These are phyloP conservation scores for Cytospora mali DNA, from an alignment of 2,329 filamentous ascomycete genomes.

Conservation along the genomic window DNA sequence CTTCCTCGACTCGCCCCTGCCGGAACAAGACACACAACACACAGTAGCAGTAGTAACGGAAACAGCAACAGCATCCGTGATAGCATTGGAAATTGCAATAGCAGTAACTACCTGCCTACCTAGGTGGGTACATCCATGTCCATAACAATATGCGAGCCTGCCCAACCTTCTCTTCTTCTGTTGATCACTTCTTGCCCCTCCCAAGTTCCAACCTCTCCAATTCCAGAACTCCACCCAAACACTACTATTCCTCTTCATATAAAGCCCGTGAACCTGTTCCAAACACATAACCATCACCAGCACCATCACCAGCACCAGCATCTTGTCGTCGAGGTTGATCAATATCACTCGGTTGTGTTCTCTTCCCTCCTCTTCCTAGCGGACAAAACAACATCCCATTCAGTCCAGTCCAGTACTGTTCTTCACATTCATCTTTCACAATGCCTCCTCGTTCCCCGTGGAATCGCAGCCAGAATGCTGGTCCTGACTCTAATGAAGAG, in stretches of 20 bases:
- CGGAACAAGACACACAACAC: not conserved
- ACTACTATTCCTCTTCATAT: not conserved
- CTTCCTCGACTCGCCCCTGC: slow-evolving; percentile 3
- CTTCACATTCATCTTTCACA: not conserved
- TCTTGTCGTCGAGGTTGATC: not conserved
- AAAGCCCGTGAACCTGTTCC: not conserved
- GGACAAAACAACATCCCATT: not conserved
- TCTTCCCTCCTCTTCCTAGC: not conserved
- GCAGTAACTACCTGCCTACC: too few species aligned
- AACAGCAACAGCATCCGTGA: too few species aligned
- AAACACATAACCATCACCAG: not conserved
- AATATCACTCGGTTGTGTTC: not conserved
- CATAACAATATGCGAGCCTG: not conserved
- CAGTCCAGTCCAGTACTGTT: slow-evolving; percentile 5
- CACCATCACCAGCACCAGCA: not conserved
- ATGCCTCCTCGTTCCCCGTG: slow-evolving; percentile 28
- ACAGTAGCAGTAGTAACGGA: too few species aligned
- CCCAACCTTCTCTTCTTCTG: not conserved
- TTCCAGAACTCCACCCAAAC: not conserved
- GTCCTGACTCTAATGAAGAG: slow-evolving; percentile 19
- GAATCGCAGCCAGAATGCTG: slow-evolving; percentile 13
- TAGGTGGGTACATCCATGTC: not conserved
- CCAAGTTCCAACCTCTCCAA: not conserved
- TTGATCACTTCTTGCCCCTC: not conserved
- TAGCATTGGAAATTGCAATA: too few species aligned